Percentiles rank a stretch among this genome's conserved stretches.
These are phyloP conservation scores for Teratosphaeria gauchensis DNA, from an alignment of 2,329 filamentous ascomycete genomes.

Conservation along the genomic window DNA sequence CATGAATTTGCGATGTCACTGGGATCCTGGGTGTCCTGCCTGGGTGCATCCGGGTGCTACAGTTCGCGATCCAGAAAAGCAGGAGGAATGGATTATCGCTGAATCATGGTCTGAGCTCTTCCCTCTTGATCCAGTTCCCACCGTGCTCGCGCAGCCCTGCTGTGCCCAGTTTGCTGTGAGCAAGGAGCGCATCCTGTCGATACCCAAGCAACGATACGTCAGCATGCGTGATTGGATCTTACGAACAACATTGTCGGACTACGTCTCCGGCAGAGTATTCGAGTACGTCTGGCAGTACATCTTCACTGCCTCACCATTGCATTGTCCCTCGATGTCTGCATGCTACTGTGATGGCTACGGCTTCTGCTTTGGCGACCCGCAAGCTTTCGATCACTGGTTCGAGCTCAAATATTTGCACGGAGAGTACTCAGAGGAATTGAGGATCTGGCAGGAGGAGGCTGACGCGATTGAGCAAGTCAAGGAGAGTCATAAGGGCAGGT, in stretches of 20 bases:
- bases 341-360: conserved; percentile 59
- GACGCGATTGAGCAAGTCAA: conserved; percentile 27
- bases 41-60: conserved; percentile 43
- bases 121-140: conserved; percentile 37
- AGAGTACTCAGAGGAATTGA: conserved; percentile 33
- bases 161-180: conserved; percentile 56
- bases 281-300: conserved; percentile 57
- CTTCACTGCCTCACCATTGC: conserved; percentile 43
- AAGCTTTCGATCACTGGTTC: conserved; percentile 40
- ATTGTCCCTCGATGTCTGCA: conserved; percentile 43
- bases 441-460: conserved; percentile 33
- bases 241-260: conserved; percentile 46
- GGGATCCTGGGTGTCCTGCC: conserved; percentile 46
- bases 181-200: conserved; percentile 45
- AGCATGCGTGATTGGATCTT: conserved; percentile 53
- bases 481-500: conserved; percentile 28
- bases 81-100: conserved; percentile 36
- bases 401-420: conserved; percentile 35
- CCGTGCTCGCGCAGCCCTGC: conserved; percentile 50
- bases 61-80: conserved; percentile 26
- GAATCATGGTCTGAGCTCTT: conserved; percentile 40
- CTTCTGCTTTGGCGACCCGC: conserved; percentile 47
- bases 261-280: conserved; percentile 50
- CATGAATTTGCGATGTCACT: conserved; percentile 47
- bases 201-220: conserved; percentile 45